Percentiles rank a stretch among this genome's conserved stretches.
Evolutionary conservation across 2,329 filamentous ascomycete species (phyloP).

Genomic region (Pseudocercospora musae): DNA sequence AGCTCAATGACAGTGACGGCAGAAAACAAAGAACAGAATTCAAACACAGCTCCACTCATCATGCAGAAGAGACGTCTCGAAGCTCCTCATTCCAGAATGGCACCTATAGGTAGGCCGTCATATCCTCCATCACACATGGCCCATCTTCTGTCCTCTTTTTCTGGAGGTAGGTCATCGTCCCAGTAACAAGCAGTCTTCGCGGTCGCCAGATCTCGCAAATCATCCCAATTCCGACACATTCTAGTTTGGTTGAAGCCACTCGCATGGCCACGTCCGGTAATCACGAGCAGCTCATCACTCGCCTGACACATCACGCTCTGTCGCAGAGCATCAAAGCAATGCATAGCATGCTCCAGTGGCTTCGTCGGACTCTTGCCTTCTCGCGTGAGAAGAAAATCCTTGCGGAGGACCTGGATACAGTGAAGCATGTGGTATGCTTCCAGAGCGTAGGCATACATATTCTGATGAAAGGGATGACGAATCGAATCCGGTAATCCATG

Average conservation of each 20-base stretch:
- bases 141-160: not conserved
- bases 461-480: not conserved
- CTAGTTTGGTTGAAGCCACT: constrained; percentile 1
- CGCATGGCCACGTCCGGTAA: constrained; percentile 8
- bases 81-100: not conserved
- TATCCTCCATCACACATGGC: constrained; percentile 6
- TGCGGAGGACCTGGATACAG: not conserved
- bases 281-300: constrained; percentile 8
- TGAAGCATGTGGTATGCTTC: constrained; percentile 17
- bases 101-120: constrained; percentile 5
- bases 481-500: constrained; percentile 10
- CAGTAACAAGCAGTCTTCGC: constrained; percentile 13
- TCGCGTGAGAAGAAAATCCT: not conserved
- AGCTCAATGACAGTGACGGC: not conserved
- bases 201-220: constrained; percentile 10
- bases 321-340: constrained; percentile 15
- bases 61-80: not conserved
- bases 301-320: constrained; percentile 8
- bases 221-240: constrained; percentile 11
- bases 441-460: constrained; percentile 7
- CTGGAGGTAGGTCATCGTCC: constrained; percentile 2
- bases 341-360: constrained; percentile 8
- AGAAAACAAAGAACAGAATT: not conserved
- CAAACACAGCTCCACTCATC: not conserved
- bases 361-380: not conserved